Conservation (phyloP, 2,329 filamentous ascomycete species). For the Stachybotrys elegans region DNA sequence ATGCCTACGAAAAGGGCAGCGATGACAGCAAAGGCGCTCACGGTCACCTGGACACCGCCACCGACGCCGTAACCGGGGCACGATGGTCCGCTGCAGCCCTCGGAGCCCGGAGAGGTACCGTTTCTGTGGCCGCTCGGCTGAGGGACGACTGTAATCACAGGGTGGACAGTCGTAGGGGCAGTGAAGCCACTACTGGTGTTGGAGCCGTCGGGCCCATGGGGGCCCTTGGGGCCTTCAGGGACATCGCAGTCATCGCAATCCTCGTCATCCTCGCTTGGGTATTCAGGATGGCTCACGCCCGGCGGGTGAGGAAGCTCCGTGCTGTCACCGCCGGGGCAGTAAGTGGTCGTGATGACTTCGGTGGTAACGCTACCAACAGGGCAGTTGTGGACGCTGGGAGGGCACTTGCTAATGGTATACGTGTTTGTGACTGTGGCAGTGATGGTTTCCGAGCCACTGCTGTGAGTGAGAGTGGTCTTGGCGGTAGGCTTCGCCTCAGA, state of each 20-base stretch:
- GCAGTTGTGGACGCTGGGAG: conserved; percentile 10
- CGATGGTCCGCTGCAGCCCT: conserved; percentile 2
- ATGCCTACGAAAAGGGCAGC: conserved; percentile 7
- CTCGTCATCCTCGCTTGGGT: neutral
- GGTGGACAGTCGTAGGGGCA: neutral
- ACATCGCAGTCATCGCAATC: neutral
- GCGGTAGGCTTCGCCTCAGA: conserved; percentile 3
- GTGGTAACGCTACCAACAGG: conserved; percentile 9
- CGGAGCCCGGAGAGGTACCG: conserved; percentile 5
- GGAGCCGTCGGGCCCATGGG: neutral
- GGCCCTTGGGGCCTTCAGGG: no score
- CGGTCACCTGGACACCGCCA: conserved; percentile 8
- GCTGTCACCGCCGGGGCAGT: conserved; percentile 11
- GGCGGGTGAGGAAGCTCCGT: neutral
- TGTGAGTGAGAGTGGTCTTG: conserved; percentile 5
- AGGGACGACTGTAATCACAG: neutral
- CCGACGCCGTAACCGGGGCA: conserved; percentile 6
- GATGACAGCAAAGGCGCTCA: conserved; percentile 7
- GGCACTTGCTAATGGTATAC: conserved; percentile 14
- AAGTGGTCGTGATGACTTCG: conserved; percentile 11
- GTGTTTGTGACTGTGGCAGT: conserved; percentile 10
- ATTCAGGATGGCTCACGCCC: no score
- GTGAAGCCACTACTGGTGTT: conserved; percentile 1
- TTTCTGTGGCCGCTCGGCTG: conserved; percentile 4
- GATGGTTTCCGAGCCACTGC: conserved; percentile 9